These are phyloP conservation scores for Phytophthora cajani DNA, from an alignment of 352 stramenopile genomes.

Conservation along the genomic window DNA sequence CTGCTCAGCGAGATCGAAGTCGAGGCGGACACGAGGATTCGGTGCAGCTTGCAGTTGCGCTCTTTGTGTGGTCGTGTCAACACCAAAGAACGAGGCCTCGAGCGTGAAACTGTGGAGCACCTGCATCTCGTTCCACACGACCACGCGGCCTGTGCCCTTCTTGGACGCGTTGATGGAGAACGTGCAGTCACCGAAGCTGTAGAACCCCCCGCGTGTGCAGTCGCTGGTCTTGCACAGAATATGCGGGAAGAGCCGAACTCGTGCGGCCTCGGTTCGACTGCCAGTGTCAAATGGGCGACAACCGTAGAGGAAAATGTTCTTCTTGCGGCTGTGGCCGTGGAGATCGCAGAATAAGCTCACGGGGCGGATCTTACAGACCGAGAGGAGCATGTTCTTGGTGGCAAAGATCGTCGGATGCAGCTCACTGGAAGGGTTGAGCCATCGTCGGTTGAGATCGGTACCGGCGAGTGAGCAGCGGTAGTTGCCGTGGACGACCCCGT, in stretches of 20 bases:
- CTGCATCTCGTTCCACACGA: conserved; percentile 67
- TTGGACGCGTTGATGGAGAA: conserved; percentile 74
- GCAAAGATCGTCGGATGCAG: conserved; percentile 81
- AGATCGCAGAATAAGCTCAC: conserved; percentile 89
- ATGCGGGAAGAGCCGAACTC: conserved; percentile 74
- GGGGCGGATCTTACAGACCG: conserved; percentile 45
- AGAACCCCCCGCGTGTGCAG: conserved; percentile 54
- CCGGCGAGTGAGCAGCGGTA: conserved; percentile 88
- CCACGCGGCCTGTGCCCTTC: conserved; percentile 65
- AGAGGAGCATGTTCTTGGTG: conserved; percentile 78
- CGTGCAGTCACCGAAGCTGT: conserved; percentile 71
- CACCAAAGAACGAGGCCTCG: conserved; percentile 79
- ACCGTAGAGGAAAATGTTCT: conserved; percentile 91
- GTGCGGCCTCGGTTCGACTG: conserved; percentile 54
- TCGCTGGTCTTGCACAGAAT: conserved; percentile 65
- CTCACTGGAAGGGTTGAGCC: conserved; percentile 53
- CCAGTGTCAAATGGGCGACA: conserved; percentile 56
- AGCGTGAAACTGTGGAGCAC: conserved; percentile 85
- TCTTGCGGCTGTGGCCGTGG: conserved; percentile 89
- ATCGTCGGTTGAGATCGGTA: conserved; percentile 89
- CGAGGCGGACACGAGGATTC: conserved; percentile 17
- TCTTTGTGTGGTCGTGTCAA: conserved; percentile 30
- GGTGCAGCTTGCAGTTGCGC: conserved; percentile 15
- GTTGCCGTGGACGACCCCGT: conserved; percentile 94
- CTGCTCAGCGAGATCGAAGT: conserved; percentile 21